Base-by-base conservation (phyloP, 352 stramenopile genomes). In the Globisporangium iwayamae region DNA sequence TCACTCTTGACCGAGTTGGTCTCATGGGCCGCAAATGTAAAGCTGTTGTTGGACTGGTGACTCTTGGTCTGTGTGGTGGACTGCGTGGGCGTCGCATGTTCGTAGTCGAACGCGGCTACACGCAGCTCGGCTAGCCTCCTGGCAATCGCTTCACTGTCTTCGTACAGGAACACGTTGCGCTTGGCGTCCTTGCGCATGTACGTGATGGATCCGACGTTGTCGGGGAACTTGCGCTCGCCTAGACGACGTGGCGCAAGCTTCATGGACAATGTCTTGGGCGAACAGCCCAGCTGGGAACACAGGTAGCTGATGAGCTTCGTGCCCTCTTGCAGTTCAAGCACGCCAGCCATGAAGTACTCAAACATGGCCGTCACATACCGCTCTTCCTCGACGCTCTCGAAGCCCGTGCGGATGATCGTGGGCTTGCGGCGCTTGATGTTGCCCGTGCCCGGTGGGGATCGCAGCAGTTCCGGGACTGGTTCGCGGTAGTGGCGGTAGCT, bases 381-480 rank as follows among this genome's bases (percentile, higher is more conserved):
- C 56, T 89, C 80, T 67, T 91, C 82, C 66, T 91, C 75, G 5
- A 61, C 66, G 1, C 76, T 83, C 43, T 89, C 79, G 56, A 91
- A 91, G 39, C 82, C 82, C 67, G 82, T 91, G 58, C 82, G 82
- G 57, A 91, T 89, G 69, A 91, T 91, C 34, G 73, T 84, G 32
- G 82, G 79, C 28, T 76, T 80, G 10, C 75, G 66, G 18, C 73
- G 74, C 55, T 76, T 78, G 30, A 64, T 57, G 58, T 64, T 64
- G 47, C 63, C 66, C 4, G 68, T 57, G 3, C 58, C 51, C 4
- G 65, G 62, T 62, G 67, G 69, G 2, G 55, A 57, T 10, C 34
- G 58, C 34, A 64, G 39, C 14, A 61, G 39, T n/a, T 61, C 55
- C 3, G 38, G 55, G 1, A 50, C 39, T 1, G 55, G 55, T 13